These are phyloP conservation scores for Ceratobasidium sp. DNA, from an alignment of 1,284 basidiomycete genomes.

Conservation along the genomic window DNA sequence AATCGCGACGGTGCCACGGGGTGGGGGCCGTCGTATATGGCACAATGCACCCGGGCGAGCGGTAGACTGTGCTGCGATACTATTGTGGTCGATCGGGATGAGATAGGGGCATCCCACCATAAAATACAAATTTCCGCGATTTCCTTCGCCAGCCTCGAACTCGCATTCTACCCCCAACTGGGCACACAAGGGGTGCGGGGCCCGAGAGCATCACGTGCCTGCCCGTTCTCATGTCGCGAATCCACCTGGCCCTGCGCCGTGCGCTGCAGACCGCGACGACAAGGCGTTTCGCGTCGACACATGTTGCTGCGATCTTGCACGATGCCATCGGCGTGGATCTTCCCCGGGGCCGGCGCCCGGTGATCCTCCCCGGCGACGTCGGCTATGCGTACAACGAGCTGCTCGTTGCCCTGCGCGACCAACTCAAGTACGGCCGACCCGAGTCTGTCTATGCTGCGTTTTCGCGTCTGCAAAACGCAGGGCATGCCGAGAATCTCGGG, in stretches of 20 bases:
- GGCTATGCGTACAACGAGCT: slow-evolving; percentile 26
- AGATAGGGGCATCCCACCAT: slow-evolving; percentile 2
- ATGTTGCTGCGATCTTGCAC: slow-evolving; percentile 11
- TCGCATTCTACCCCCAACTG: not conserved
- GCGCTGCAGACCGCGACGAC: not conserved
- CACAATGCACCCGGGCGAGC: not conserved
- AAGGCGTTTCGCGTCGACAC: not conserved
- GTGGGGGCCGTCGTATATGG: not conserved
- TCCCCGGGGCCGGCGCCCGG: not conserved
- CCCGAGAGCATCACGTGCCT: slow-evolving; percentile 3
- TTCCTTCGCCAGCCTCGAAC: slow-evolving; percentile 1
- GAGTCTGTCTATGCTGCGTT: not conserved
- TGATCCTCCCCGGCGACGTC: slow-evolving; percentile 22
- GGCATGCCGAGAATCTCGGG: slow-evolving; percentile 15
- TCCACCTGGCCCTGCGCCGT: not conserved
- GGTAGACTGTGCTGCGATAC: not conserved
- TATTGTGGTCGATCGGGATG: slow-evolving; percentile 7
- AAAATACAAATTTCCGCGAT: not conserved
- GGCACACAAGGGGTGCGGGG: slow-evolving; percentile 3
- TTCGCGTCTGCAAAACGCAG: slow-evolving; percentile 5
- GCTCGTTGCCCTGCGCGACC: slow-evolving; percentile 7
- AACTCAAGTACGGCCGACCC: not conserved
- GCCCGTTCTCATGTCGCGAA: too few relatives aligned
- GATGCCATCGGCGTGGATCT: slow-evolving; percentile 9
- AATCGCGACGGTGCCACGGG: too few relatives aligned